phyloP scores from a whole-genome alignment of 176 grass and related monocot species.

The Neostapfia colusana region DNA sequence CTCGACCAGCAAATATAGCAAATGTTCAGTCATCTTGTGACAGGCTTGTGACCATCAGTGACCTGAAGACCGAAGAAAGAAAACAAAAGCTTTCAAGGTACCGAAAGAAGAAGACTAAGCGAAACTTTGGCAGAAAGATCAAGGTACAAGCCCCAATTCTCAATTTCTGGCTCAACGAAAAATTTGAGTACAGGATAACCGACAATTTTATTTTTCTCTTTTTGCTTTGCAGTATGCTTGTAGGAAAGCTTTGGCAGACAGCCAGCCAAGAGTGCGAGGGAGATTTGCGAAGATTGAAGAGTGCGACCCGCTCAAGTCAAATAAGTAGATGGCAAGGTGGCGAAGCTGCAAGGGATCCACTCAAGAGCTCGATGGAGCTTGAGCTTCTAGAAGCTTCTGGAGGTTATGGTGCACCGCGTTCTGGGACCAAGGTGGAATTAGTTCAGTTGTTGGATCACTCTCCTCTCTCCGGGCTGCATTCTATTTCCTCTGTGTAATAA shows the following conservation, averaged over 20 bases:
- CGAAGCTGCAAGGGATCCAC: conserved; percentile 19
- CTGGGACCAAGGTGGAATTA: conserved; percentile 38
- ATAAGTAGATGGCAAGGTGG: conserved; percentile 29
- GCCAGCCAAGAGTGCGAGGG: conserved; percentile 93
- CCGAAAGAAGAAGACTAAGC: conserved; percentile 91
- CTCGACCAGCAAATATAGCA: conserved; percentile 45
- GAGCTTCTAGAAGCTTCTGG: conserved; percentile 46
- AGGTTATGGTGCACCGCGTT: not conserved
- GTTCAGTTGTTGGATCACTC: conserved; percentile 36
- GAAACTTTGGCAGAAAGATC: conserved; percentile 98
- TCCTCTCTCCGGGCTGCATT: conserved; percentile 19
- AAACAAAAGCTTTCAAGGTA: conserved; percentile 96
- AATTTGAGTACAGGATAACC: not conserved
- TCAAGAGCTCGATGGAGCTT: conserved; percentile 15
- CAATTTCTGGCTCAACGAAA: not conserved
- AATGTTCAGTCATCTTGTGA: conserved; percentile 54
- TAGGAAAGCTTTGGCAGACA: conserved; percentile 97
- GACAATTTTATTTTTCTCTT: not conserved
- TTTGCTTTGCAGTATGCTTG: conserved; percentile 76
- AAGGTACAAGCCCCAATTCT: conserved; percentile 52
- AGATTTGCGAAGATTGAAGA: conserved; percentile 97
- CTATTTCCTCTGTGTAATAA: conserved; percentile 45
- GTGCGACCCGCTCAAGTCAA: conserved; percentile 51
- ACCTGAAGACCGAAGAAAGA: conserved; percentile 83
- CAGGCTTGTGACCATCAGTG: conserved; percentile 71